Evolutionary conservation across 169 alveolate genomes (phyloP).

Genomic region (Cyclospora cayetanensis): DNA sequence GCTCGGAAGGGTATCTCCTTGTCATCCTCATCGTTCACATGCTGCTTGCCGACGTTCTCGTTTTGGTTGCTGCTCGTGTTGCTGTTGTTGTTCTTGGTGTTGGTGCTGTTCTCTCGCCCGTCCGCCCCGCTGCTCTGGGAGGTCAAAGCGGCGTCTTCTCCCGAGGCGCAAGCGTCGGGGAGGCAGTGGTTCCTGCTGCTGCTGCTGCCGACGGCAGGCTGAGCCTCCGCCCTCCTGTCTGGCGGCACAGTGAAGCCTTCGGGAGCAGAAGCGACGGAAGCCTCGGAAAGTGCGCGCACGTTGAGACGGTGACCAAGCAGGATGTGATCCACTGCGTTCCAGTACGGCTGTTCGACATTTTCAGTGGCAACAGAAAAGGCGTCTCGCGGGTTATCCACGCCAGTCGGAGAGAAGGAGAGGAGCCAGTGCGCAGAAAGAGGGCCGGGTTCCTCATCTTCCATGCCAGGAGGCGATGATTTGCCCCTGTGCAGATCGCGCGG

Average conservation of each 20-base stretch:
- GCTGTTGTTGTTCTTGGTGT: not conserved
- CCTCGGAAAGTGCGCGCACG: not conserved
- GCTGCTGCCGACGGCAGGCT: not conserved
- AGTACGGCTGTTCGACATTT: constrained; percentile 52
- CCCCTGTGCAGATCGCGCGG: not conserved
- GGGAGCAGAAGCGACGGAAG: constrained; percentile 17
- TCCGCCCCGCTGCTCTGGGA: too few relatives aligned
- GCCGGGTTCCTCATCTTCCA: constrained; percentile 47
- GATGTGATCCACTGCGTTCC: constrained; percentile 72
- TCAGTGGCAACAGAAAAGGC: constrained; percentile 42
- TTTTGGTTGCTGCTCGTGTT: too few relatives aligned
- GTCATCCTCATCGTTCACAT: too few relatives aligned
- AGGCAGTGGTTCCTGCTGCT: not conserved
- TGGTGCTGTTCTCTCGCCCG: not conserved
- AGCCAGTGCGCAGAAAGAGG: constrained; percentile 71
- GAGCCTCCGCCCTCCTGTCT: not conserved
- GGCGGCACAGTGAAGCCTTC: not conserved
- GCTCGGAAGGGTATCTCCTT: too few relatives aligned
- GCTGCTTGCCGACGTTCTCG: too few relatives aligned
- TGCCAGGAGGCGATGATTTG: not conserved
- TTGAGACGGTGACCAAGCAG: constrained; percentile 6
- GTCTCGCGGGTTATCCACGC: constrained; percentile 54
- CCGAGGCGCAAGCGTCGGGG: not conserved
- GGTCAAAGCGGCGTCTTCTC: not conserved
- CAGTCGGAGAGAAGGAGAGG: constrained; percentile 65